Base-by-base conservation (phyloP, 345 rosid genomes). In the Psidium guajava region DNA sequence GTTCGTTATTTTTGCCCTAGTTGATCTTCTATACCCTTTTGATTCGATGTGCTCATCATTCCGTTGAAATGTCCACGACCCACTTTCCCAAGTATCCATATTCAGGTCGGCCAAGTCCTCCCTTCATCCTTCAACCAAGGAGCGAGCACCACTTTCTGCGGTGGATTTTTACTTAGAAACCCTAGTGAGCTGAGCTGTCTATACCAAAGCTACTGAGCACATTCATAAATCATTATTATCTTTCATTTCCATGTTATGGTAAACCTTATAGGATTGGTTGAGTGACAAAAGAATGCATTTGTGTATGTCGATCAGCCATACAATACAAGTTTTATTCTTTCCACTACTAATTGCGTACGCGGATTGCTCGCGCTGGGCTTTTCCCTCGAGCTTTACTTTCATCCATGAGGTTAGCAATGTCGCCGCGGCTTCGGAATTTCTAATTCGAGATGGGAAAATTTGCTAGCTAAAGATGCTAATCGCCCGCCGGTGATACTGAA, bases 261-360 rank as follows among this genome's bases (percentile, higher is more conserved):
- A 8, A 8, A 18, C 55, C 1, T 13, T 13, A 52, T 14, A 14
- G 16, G 54, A 52, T 52, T 2, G 20, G 1, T 52, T 13, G 54
- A 15, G 20, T 52, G 20, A 4, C 9, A 20, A 54, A 20, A 54
- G 11, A 20, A 54, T 18, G 20, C 56, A 54, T 54, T 55, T 21
- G 22, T 55, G 25, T 8, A 8, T 55, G 58, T 9, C 2, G 57
- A 54, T 20, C 18, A 21, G 11, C 25, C 59, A 22, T 22, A 22
- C 5, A 2, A 24, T 9, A 4, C 2, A 5, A 22, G n/a, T 22
- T 6, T 21, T 2, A 10, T 20, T 3, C 10, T 3, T 20, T 7
- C 1, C 24, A 20, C 5, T 6, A 54, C 3, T 20, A 21, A 54
- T 20, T 20, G 3, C 57, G 8, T 54, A 7, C 5, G 24, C 7